phyloP scores from a whole-genome alignment of 1,139 yeast genomes.

The Saccharomycopsis crataegensis region DNA sequence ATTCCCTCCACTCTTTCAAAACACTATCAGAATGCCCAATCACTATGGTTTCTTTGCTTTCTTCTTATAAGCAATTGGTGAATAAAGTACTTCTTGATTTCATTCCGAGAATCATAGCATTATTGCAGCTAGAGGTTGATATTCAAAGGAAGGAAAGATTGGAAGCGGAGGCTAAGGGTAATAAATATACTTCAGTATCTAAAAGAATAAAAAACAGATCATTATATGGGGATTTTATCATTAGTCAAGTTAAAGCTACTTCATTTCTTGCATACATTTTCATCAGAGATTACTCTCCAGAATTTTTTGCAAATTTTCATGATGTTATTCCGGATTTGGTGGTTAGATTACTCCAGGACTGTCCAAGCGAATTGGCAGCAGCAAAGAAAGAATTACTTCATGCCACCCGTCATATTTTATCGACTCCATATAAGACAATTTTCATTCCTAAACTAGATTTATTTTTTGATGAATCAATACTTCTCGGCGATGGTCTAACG shows the following conservation, averaged over 20 bases:
- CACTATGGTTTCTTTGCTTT: conserved; percentile 85
- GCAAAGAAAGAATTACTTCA: conserved; percentile 91
- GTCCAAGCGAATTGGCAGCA: conserved; percentile 89
- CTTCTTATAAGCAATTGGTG: conserved; percentile 76
- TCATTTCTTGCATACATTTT: conserved; percentile 90
- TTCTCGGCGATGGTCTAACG: conserved; percentile 90
- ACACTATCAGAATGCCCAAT: conserved; percentile 96
- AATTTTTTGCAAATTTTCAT: conserved; percentile 54
- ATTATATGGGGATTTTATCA: conserved; percentile 80
- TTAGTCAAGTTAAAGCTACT: conserved; percentile 95
- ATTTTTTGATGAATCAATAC: conserved; percentile 75
- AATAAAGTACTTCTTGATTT: conserved; percentile 66
- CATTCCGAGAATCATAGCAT: conserved; percentile 73
- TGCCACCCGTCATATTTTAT: conserved; percentile 88
- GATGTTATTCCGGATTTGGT: conserved; percentile 78
- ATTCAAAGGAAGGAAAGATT: conserved; percentile 66
- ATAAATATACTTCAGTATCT: conserved; percentile 44
- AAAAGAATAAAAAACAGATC: conserved; percentile 67
- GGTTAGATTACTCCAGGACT: conserved; percentile 80
- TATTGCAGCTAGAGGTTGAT: conserved; percentile 69
- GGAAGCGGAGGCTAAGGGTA: conserved; percentile 48
- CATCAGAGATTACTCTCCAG: conserved; percentile 74
- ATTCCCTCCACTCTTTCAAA: conserved; percentile 80
- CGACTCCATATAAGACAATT: conserved; percentile 77
- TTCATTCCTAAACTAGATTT: conserved; percentile 83